Conservation (phyloP, 2,329 filamentous ascomycete species). For the Aureobasidium lini region DNA sequence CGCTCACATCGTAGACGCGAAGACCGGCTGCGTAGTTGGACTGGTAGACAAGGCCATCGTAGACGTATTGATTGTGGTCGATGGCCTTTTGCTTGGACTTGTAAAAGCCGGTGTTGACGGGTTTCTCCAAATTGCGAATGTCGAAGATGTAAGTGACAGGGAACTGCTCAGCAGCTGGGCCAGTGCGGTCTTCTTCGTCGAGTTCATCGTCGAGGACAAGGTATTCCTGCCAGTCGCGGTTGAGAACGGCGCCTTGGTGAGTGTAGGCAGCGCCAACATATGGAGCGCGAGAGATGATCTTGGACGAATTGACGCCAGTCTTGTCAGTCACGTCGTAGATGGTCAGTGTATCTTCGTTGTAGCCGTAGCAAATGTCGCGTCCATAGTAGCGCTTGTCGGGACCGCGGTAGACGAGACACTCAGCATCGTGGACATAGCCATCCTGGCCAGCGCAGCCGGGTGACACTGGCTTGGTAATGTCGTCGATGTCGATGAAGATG, state of each 20-base stretch:
- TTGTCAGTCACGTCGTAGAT: slow-evolving; percentile 44
- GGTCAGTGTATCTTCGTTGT: slow-evolving; percentile 44
- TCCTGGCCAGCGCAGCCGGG: slow-evolving; percentile 45
- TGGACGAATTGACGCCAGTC: slow-evolving; percentile 20
- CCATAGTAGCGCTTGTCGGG: slow-evolving; percentile 40
- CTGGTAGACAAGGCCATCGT: slow-evolving; percentile 31
- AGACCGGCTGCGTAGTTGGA: slow-evolving; percentile 32
- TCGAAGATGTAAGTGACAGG: slow-evolving; percentile 46
- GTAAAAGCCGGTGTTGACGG: slow-evolving; percentile 35
- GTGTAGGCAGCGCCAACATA: slow-evolving; percentile 45
- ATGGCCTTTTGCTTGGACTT: slow-evolving; percentile 29
- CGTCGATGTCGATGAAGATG: slow-evolving; percentile 48
- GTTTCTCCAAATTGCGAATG: slow-evolving; percentile 37
- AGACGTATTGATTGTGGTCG: slow-evolving; percentile 38
- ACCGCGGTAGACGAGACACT: slow-evolving; percentile 47
- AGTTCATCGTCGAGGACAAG: slow-evolving; percentile 49
- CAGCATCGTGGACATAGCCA: slow-evolving; percentile 51
- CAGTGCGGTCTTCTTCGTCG: slow-evolving; percentile 39
- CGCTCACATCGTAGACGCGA: slow-evolving; percentile 29
- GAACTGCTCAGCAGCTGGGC: slow-evolving; percentile 35
- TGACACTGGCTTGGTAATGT: slow-evolving; percentile 42
- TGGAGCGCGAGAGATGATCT: slow-evolving; percentile 41
- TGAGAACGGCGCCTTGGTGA: slow-evolving; percentile 48
- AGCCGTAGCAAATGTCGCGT: slow-evolving; percentile 45
- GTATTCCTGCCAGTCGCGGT: slow-evolving; percentile 38